phyloP scores from a whole-genome alignment of 2,329 filamentous ascomycete species.

The Alternaria brassicicola region DNA sequence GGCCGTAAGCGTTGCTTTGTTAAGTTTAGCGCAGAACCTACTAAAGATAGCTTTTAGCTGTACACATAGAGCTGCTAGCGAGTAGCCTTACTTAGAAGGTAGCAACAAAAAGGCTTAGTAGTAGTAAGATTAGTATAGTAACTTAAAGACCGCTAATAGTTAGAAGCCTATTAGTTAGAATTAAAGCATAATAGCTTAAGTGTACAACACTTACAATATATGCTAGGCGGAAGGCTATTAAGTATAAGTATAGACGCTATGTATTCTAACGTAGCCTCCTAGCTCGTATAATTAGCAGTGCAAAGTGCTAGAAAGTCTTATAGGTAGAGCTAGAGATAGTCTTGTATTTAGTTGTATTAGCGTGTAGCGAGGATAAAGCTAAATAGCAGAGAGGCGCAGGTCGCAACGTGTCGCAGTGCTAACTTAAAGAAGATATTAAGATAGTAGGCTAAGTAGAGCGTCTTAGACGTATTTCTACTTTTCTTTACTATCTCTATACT shows the following conservation, averaged over 20 bases:
- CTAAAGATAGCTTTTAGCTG: conserved; percentile 1
- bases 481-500: conserved; percentile 13
- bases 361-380: conserved; percentile 13
- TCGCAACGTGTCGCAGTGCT: conserved; percentile 7
- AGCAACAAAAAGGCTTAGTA: conserved; percentile 2
- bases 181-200: not conserved
- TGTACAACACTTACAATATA: conserved; percentile 19
- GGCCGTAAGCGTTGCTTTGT: not conserved
- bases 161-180: conserved; percentile 4
- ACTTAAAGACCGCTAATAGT: not conserved
- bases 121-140: conserved; percentile 7
- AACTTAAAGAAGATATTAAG: conserved; percentile 15
- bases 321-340: conserved; percentile 7
- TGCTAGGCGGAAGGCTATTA: conserved; percentile 10
- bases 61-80: not conserved
- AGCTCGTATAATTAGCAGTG: not conserved
- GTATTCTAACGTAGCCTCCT: conserved; percentile 12
- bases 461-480: conserved; percentile 1
- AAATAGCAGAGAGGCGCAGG: conserved; percentile 1
- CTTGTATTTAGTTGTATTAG: conserved; percentile 12
- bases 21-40: conserved; percentile 1
- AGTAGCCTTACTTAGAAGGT: not conserved
- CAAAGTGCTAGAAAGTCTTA: conserved; percentile 9
- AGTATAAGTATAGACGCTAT: conserved; percentile 9
- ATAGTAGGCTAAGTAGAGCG: conserved; percentile 19